phyloP scores from a whole-genome alignment of 1,284 basidiomycete genomes.

The Cryptococcus jaspeensis region DNA sequence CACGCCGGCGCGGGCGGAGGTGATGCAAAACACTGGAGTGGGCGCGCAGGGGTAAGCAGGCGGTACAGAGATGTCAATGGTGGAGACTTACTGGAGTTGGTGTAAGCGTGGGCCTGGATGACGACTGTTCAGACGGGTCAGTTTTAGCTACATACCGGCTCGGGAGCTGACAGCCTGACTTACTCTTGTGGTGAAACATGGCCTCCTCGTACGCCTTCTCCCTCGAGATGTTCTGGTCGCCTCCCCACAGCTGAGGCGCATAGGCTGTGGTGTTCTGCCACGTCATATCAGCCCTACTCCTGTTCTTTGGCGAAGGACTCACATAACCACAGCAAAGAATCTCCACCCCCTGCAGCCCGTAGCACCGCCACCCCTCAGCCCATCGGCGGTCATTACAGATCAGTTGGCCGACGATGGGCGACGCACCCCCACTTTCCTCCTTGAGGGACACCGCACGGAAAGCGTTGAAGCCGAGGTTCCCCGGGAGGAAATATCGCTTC shows the following conservation, averaged over 20 bases:
- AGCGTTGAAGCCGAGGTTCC: constrained; percentile 37
- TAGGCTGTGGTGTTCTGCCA: constrained; percentile 40
- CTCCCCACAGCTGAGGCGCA: constrained; percentile 40
- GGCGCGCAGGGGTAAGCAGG: too few relatives aligned
- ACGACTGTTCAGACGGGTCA: constrained; percentile 17
- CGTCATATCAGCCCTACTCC: background rate
- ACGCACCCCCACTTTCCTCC: constrained; percentile 16
- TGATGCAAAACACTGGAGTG: constrained; percentile 33
- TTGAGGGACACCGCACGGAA: constrained; percentile 33
- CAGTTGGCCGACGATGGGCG: constrained; percentile 36
- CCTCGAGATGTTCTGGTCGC: constrained; percentile 30
- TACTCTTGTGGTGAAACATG: constrained; percentile 45
- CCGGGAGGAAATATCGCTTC: constrained; percentile 42
- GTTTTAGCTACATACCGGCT: background rate
- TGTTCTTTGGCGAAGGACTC: constrained; percentile 3
- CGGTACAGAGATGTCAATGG: background rate
- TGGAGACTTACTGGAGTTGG: constrained; percentile 32
- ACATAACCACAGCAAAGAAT: constrained; percentile 41
- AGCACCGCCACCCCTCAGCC: constrained; percentile 42
- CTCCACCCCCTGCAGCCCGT: constrained; percentile 41
- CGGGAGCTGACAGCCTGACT: background rate
- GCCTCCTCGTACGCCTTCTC: constrained; percentile 36
- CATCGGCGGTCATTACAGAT: constrained; percentile 44
- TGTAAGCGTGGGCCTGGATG: constrained; percentile 39
- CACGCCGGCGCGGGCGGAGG: constrained; percentile 30